Base-by-base conservation (phyloP, 2,329 filamentous ascomycete genomes). In the Xylariaceae sp. region DNA sequence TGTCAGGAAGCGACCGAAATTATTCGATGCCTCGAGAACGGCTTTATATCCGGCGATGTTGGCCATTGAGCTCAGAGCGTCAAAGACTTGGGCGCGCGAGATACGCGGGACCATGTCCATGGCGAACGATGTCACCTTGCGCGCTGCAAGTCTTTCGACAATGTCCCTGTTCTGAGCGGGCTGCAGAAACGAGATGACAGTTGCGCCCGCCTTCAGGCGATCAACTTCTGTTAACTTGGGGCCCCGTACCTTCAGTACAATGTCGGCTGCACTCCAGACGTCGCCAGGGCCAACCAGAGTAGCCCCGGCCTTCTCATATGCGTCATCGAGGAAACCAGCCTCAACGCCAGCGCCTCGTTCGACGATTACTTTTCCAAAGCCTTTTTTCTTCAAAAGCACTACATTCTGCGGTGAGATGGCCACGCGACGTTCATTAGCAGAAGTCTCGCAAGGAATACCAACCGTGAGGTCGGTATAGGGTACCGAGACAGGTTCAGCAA, bases 11-110 rank as follows among this genome's bases (percentile, higher is more conserved):
- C 90, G 84, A 50, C 90, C 90, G 71, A 95, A 96, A 60, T 87
- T 84, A 71, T 95, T 95, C 11, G 89, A 91, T 1, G 90, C 91
- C 70, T 95, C 90, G 43, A 95, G 75, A 1, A 95, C 89, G 41
- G 90, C 91, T 71, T 95, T 95, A 74, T 96, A 96, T 0, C 91
- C 91, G 27, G 90, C 89, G 73, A 95, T 95, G 64, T 95, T 95
- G 57, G 91, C 90, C 91, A 95, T 95, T 7, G 88, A 94, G 70
- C 89, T 91, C 53, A 95, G 77, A 0, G 89, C 90, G 71, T 95
- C 90, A 64, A 95, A 95, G 0, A 88, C 85, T 68, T 95, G 91
- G 1, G 91, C 90, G 46, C 91, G 83, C 1, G 90, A 95, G 63
- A 95, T 95, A 41, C 91, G 84, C 12, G 91, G 91, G 50, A 96